Percentiles rank a stretch among this genome's conserved stretches.
Evolutionary conservation across 495 filamentous ascomycete species (phyloP).

Genomic region (Pseudevernia furfuracea): DNA sequence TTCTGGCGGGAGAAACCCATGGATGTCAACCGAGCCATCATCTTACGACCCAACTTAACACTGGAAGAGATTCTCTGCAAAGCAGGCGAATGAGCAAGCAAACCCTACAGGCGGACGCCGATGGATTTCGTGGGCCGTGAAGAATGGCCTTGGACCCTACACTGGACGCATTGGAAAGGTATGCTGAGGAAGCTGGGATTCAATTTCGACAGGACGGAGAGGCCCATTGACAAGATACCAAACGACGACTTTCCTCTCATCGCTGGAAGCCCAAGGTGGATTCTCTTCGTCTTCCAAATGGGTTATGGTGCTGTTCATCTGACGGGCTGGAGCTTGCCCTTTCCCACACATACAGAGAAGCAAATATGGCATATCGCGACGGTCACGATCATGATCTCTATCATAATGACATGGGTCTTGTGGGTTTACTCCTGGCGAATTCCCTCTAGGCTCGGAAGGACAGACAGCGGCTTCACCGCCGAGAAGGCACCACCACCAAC

Average conservation of each 20-base stretch:
- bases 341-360: constrained; percentile 22
- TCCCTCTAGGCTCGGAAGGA: not conserved
- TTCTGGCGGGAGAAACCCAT: constrained; percentile 34
- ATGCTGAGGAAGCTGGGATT: not conserved
- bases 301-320: constrained; percentile 23
- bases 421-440: constrained; percentile 9
- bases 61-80: constrained; percentile 23
- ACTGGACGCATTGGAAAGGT: constrained; percentile 2
- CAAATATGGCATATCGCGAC: constrained; percentile 22
- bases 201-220: not conserved
- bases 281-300: constrained; percentile 14
- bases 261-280: not conserved
- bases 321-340: constrained; percentile 24
- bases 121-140: constrained; percentile 28
- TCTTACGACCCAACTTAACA: constrained; percentile 11
- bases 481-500: too few species aligned
- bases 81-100: constrained; percentile 20
- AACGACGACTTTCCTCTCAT: not conserved
- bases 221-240: constrained; percentile 3
- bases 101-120: constrained; percentile 26
- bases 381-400: constrained; percentile 9
- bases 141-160: constrained; percentile 21
- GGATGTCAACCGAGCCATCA: constrained; percentile 23
- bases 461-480: too few species aligned
- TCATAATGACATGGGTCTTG: constrained; percentile 5